Percentiles rank a stretch among this genome's conserved stretches.
These are phyloP conservation scores for Asterophora parasitica DNA, from an alignment of 768 basidiomycete species.

Conservation along the genomic window DNA sequence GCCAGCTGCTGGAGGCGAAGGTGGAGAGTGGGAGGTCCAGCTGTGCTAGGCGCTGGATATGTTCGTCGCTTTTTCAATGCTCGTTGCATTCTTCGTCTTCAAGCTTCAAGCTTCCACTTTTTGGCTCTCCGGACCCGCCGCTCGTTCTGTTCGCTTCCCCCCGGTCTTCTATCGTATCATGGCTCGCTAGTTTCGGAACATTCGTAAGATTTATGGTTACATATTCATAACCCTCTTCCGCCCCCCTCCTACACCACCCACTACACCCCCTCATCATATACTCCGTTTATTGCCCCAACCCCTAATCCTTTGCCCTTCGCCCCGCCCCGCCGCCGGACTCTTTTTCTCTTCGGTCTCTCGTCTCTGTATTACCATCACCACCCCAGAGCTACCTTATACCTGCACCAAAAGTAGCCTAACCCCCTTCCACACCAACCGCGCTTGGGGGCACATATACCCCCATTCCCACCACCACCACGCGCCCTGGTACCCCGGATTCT, in stretches of 20 bases:
- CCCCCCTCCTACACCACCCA: neutral
- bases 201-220: slow-evolving; percentile 15
- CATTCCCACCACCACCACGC: neutral
- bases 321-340: no score
- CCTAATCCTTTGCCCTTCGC: slow-evolving; percentile 7
- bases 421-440: slow-evolving; percentile 4
- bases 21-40: slow-evolving; percentile 78
- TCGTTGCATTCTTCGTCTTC: neutral
- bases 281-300: neutral
- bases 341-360: neutral
- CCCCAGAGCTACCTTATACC: slow-evolving; percentile 17
- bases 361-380: slow-evolving; percentile 16
- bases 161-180: slow-evolving; percentile 11
- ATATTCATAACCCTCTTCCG: slow-evolving; percentile 7
- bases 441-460: slow-evolving; percentile 7
- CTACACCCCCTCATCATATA: no score
- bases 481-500: slow-evolving; percentile 4
- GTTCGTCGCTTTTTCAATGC: neutral
- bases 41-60: slow-evolving; percentile 41
- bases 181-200: slow-evolving; percentile 7
- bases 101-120: neutral
- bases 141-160: neutral
- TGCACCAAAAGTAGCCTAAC: slow-evolving; percentile 20
- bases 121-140: neutral
- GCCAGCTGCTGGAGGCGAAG: slow-evolving; percentile 57